Conservation (phyloP, 768 basidiomycete genomes). For the Tylopilus cervinicoccineus region DNA sequence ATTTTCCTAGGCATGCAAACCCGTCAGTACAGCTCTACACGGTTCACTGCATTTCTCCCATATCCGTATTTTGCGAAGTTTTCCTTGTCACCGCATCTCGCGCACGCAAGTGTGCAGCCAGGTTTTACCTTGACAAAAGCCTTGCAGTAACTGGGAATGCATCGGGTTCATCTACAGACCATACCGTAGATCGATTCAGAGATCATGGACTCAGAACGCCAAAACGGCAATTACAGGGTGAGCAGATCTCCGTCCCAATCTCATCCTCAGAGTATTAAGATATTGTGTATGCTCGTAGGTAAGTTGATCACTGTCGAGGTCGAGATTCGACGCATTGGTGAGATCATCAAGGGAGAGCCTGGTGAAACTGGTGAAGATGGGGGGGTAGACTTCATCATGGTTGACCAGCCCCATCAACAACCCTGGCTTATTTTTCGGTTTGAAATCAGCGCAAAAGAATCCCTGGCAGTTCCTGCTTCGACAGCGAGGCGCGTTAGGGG, state of each 20-base stretch:
- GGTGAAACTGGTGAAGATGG: neutral
- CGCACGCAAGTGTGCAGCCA: conserved; percentile 8
- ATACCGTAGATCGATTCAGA: neutral
- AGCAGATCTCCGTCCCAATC: neutral
- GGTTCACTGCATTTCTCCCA: conserved; percentile 14
- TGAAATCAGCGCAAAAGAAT: conserved; percentile 1
- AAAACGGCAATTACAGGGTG: conserved; percentile 1
- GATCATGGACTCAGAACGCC: conserved; percentile 10
- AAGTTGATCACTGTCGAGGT: conserved; percentile 8
- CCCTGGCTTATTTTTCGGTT: conserved; percentile 15
- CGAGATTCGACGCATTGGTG: conserved; percentile 15
- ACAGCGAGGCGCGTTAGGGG: neutral
- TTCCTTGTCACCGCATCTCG: neutral
- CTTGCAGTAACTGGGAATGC: neutral
- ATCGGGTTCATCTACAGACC: conserved; percentile 4
- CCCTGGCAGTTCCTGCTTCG: neutral
- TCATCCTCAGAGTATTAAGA: neutral
- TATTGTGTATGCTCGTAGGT: neutral
- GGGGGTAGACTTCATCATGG: conserved; percentile 8
- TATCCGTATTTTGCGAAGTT: conserved; percentile 17
- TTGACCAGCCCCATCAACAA: conserved; percentile 8
- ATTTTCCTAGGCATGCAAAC: neutral
- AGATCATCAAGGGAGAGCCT: conserved; percentile 7
- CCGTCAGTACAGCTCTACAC: conserved; percentile 7
- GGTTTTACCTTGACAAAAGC: conserved; percentile 12